Percentiles rank a stretch among this genome's conserved stretches.
Evolutionary conservation across 805 yeast genomes (phyloP).

Genomic region (Lipomyces yamanashiensis): DNA sequence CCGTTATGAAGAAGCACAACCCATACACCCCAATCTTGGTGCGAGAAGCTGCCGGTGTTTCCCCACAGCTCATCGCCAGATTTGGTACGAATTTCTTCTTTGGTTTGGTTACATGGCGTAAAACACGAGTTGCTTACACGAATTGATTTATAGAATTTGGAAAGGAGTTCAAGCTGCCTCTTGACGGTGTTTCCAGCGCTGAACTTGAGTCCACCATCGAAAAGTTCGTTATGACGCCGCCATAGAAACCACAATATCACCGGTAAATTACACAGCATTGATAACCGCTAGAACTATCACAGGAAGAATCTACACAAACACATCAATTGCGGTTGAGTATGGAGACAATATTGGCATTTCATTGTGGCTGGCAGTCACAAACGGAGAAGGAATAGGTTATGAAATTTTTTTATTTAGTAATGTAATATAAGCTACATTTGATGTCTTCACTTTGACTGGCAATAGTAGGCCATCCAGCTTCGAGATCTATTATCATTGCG

Average conservation of each 20-base stretch:
- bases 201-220: conserved; percentile 40
- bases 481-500: background rate
- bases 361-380: conserved; percentile 6
- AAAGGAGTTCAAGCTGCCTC: conserved; percentile 51
- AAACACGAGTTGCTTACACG: background rate
- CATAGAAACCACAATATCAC: background rate
- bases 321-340: background rate
- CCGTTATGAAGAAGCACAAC: conserved; percentile 64
- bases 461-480: background rate
- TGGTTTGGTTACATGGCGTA: background rate
- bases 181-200: conserved; percentile 45
- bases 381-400: background rate
- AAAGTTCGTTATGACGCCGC: conserved; percentile 30
- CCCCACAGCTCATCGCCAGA: conserved; percentile 77
- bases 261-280: background rate
- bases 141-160: conserved; percentile 47
- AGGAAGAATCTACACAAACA: background rate
- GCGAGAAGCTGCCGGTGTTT: conserved; percentile 74
- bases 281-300: background rate
- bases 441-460: background rate
- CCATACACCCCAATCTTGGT: conserved; percentile 74
- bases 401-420: background rate
- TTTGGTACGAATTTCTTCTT: conserved; percentile 49
- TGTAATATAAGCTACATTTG: conserved; percentile 9
- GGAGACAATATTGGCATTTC: background rate